Conservation (phyloP, 768 basidiomycete species). For the Amanita phalloides region DNA sequence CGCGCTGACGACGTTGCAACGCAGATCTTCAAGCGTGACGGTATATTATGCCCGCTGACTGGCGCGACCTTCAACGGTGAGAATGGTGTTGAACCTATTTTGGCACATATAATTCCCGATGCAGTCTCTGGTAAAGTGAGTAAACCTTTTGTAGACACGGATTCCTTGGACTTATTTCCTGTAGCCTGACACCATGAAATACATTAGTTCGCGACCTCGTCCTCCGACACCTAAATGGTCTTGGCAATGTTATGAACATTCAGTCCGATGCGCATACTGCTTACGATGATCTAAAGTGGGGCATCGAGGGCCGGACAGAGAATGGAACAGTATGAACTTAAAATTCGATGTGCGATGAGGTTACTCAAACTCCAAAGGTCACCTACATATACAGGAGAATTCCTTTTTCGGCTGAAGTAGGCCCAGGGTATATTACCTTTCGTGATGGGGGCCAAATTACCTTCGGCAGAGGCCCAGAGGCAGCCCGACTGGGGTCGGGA, state of each 20-base stretch:
- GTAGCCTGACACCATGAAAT: constrained; percentile 6
- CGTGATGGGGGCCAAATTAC: constrained; percentile 5
- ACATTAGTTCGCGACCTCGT: constrained; percentile 3
- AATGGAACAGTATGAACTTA: constrained; percentile 6
- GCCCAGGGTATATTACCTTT: neutral
- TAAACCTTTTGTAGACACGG: neutral
- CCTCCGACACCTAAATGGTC: constrained; percentile 1
- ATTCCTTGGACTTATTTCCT: neutral
- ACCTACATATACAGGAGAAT: constrained; percentile 7
- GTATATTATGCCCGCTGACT: neutral
- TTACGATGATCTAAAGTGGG: constrained; percentile 5
- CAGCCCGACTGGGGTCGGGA: constrained; percentile 7
- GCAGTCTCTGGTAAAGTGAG: constrained; percentile 1
- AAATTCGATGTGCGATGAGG: neutral
- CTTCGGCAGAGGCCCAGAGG: constrained; percentile 12
- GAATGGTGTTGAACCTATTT: neutral
- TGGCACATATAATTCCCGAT: constrained; percentile 8
- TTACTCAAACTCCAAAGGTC: constrained; percentile 1
- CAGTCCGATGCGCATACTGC: constrained; percentile 3
- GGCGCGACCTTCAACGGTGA: no score
- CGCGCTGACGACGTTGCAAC: no score
- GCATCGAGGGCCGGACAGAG: constrained; percentile 4
- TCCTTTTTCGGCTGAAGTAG: neutral
- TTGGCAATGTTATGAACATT: constrained; percentile 7
- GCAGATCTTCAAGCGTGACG: no score